Percentiles rank a stretch among this genome's conserved stretches.
Evolutionary conservation across 1,284 basidiomycete genomes (phyloP).

Genomic region (Amylostereum areolatum): DNA sequence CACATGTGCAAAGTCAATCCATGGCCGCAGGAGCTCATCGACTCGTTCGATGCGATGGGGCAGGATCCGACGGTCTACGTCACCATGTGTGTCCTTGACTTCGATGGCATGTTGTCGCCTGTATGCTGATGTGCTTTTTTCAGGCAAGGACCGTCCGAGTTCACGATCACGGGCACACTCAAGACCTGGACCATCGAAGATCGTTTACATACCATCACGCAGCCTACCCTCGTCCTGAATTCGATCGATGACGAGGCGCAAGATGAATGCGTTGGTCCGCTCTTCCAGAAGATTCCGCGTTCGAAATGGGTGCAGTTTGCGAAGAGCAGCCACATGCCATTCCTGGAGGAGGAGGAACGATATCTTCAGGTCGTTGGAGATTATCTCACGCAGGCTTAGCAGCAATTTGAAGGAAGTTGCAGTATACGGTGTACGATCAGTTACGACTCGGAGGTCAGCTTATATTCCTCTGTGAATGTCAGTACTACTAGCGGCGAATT

Average conservation of each 20-base stretch:
- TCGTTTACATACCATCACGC: slow-evolving; percentile 24
- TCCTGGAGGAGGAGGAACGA: slow-evolving; percentile 23
- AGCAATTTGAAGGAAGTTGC: too few species aligned
- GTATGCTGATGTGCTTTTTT: neutral
- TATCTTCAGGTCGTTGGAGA: slow-evolving; percentile 6
- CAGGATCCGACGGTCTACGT: slow-evolving; percentile 21
- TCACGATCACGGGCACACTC: slow-evolving; percentile 22
- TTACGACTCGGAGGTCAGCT: too few species aligned
- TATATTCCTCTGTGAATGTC: too few species aligned
- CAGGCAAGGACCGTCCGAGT: slow-evolving; percentile 28
- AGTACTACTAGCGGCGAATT: too few species aligned
- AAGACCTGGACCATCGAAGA: slow-evolving; percentile 26
- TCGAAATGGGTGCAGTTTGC: slow-evolving; percentile 27
- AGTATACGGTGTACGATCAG: too few species aligned
- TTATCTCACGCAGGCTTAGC: too few species aligned
- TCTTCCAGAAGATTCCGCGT: slow-evolving; percentile 23
- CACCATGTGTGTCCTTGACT: slow-evolving; percentile 18
- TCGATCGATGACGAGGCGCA: slow-evolving; percentile 26
- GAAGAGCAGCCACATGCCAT: slow-evolving; percentile 22
- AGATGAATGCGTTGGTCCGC: slow-evolving; percentile 21
- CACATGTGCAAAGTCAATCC: slow-evolving; percentile 21
- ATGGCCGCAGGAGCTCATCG: slow-evolving; percentile 16
- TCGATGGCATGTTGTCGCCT: neutral
- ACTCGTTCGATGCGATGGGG: slow-evolving; percentile 12
- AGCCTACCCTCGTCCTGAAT: slow-evolving; percentile 27